Percentiles rank a stretch among this genome's conserved stretches.
These are phyloP conservation scores for Penicillium frequentans DNA, from an alignment of 2,329 filamentous ascomycete genomes.

Conservation along the genomic window DNA sequence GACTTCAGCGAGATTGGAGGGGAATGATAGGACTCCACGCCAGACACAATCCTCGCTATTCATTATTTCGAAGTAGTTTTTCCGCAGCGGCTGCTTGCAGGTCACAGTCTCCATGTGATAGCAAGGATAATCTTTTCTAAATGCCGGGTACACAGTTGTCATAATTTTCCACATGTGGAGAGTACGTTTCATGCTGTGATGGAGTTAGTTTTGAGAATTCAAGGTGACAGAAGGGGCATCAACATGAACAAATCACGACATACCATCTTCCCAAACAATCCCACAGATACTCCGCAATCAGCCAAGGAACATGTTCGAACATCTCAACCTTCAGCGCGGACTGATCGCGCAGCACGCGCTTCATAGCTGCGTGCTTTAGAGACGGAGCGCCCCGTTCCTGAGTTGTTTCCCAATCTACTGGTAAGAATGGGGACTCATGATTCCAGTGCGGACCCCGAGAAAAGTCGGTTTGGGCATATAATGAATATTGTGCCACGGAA, in stretches of 20 bases:
- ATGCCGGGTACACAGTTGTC: conserved; percentile 37
- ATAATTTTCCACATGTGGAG: conserved; percentile 48
- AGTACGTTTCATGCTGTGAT: conserved; percentile 36
- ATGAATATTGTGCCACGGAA: conserved; percentile 7
- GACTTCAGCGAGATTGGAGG: conserved; percentile 28
- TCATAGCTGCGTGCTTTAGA: conserved; percentile 37
- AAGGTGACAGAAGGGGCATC: neutral
- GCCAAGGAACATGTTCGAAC: conserved; percentile 42
- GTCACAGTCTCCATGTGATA: conserved; percentile 32
- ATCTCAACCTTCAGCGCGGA: conserved; percentile 33
- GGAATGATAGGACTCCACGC: conserved; percentile 37
- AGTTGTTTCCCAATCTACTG: conserved; percentile 26
- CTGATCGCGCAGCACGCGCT: conserved; percentile 35
- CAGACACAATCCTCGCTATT: conserved; percentile 33
- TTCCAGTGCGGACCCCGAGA: conserved; percentile 35
- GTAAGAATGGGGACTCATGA: conserved; percentile 39
- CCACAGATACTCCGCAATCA: conserved; percentile 42
- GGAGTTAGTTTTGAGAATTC: neutral
- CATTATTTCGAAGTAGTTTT: conserved; percentile 36
- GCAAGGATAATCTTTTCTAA: conserved; percentile 27
- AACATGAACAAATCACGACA: conserved; percentile 5
- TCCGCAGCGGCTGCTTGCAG: conserved; percentile 30
- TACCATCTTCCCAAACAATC: conserved; percentile 37
- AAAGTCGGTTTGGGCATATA: conserved; percentile 7
- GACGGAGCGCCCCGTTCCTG: conserved; percentile 29